Evolutionary conservation across 352 stramenopile species (phyloP).

Genomic region (Pythium oligandrum): DNA sequence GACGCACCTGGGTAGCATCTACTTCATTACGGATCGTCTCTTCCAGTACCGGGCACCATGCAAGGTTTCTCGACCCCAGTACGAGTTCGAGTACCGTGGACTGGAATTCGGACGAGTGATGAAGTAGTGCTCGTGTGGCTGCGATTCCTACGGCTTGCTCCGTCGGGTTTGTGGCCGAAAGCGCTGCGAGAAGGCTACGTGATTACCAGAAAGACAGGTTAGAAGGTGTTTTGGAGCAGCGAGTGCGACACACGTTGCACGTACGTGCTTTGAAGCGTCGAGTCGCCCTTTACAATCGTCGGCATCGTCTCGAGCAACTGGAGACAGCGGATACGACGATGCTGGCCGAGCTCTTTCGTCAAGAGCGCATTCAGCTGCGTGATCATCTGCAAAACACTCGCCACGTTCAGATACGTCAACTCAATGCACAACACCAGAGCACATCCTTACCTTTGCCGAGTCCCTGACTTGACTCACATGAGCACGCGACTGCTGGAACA

Average conservation of each 20-base stretch:
- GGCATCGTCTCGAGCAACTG: constrained; percentile 45
- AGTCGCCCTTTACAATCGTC: constrained; percentile 24
- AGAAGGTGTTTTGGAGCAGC: constrained; percentile 2
- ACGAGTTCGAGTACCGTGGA: neutral
- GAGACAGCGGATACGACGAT: constrained; percentile 14
- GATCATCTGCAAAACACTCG: neutral
- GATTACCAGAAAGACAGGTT: neutral
- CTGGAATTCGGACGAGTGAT: neutral
- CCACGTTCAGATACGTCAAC: neutral
- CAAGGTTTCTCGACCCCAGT: neutral
- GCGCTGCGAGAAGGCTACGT: neutral
- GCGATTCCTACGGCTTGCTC: too few species aligned
- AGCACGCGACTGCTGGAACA: constrained; percentile 29
- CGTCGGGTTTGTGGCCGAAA: neutral
- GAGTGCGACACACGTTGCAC: neutral
- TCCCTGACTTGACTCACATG: constrained; percentile 53
- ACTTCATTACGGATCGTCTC: constrained; percentile 9
- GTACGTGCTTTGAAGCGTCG: constrained; percentile 16
- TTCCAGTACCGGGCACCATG: constrained; percentile 1
- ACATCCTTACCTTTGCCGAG: constrained; percentile 26
- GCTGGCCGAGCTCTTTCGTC: neutral
- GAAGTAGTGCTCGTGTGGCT: neutral
- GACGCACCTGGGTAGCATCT: neutral
- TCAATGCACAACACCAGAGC: neutral
- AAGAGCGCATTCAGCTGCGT: constrained; percentile 18